These are phyloP conservation scores for Penicillium canescens DNA, from an alignment of 495 filamentous ascomycete species.

Conservation along the genomic window DNA sequence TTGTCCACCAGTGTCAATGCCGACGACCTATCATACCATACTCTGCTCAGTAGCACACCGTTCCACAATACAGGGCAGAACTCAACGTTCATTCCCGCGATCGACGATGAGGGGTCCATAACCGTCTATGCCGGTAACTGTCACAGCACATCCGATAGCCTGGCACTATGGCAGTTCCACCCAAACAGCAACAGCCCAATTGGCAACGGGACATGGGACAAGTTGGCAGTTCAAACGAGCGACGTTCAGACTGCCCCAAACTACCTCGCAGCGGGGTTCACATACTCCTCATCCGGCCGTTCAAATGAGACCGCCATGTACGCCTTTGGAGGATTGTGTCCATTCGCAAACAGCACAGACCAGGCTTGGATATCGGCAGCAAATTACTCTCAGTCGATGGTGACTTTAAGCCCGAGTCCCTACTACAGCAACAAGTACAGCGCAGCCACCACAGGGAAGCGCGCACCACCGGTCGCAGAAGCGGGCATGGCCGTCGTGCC, in stretches of 20 bases:
- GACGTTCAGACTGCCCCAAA: slow-evolving; percentile 51
- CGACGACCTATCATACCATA: slow-evolving; percentile 52
- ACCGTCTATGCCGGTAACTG: slow-evolving; percentile 73
- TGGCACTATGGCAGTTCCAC: slow-evolving; percentile 56
- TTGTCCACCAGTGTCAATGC: slow-evolving; percentile 55
- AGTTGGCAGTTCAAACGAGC: slow-evolving; percentile 22
- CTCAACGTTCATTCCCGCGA: slow-evolving; percentile 60
- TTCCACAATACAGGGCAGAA: slow-evolving; percentile 52
- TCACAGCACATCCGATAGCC: slow-evolving; percentile 35
- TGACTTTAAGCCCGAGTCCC: slow-evolving; percentile 45
- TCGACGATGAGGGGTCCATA: slow-evolving; percentile 66
- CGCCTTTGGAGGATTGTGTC: slow-evolving; percentile 89
- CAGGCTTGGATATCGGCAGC: slow-evolving; percentile 60
- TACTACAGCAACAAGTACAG: slow-evolving; percentile 30
- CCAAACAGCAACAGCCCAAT: slow-evolving; percentile 34
- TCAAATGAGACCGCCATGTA: slow-evolving; percentile 56
- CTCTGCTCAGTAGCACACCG: slow-evolving; percentile 62
- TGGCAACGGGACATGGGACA: slow-evolving; percentile 60
- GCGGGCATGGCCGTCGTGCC: slow-evolving; percentile 85
- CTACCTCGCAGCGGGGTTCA: slow-evolving; percentile 65
- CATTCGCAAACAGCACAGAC: slow-evolving; percentile 44
- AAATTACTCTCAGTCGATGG: slow-evolving; percentile 76
- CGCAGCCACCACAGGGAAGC: slow-evolving; percentile 40
- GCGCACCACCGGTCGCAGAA: slow-evolving; percentile 70
- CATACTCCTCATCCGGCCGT: slow-evolving; percentile 64